Evolutionary conservation across 2,329 filamentous ascomycete species (phyloP).

Genomic region (Catunica adiposa): DNA sequence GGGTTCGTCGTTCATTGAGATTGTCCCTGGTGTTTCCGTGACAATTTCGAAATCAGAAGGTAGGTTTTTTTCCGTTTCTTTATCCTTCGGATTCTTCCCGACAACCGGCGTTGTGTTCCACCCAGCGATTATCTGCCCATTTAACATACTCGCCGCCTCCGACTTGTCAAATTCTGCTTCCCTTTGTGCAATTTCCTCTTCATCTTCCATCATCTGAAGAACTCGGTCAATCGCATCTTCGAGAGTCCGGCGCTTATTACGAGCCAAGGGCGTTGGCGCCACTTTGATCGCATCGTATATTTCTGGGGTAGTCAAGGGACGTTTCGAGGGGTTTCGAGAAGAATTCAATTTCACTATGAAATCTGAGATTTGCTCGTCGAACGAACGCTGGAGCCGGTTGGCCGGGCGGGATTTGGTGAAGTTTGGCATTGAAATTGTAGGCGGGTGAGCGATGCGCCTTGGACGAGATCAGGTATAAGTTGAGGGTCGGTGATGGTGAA

Average conservation of each 20-base stretch:
- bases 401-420: slow-evolving; percentile 14
- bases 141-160: slow-evolving; percentile 24
- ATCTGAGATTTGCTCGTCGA: slow-evolving; percentile 63
- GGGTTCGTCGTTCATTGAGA: slow-evolving; percentile 19
- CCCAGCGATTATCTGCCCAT: slow-evolving; percentile 27
- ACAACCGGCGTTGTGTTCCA: slow-evolving; percentile 20
- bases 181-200: slow-evolving; percentile 19
- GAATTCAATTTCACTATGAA: slow-evolving; percentile 63
- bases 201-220: slow-evolving; percentile 53
- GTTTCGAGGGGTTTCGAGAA: slow-evolving; percentile 30
- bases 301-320: slow-evolving; percentile 35
- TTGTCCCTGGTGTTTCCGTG: slow-evolving; percentile 8
- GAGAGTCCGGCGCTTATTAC: slow-evolving; percentile 64
- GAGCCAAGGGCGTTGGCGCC: slow-evolving; percentile 74
- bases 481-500: neutral
- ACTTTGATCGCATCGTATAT: slow-evolving; percentile 68
- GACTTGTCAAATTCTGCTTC: slow-evolving; percentile 14
- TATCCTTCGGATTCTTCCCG: neutral
- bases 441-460: too few species aligned
- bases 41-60: slow-evolving; percentile 11
- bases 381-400: slow-evolving; percentile 28
- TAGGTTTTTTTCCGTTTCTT: neutral
- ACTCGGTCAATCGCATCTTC: slow-evolving; percentile 78
- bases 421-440: slow-evolving; percentile 9
- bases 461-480: slow-evolving; percentile 11